Base-by-base conservation (phyloP, 495 filamentous ascomycete genomes). In the Aspergillus heteromorphus region DNA sequence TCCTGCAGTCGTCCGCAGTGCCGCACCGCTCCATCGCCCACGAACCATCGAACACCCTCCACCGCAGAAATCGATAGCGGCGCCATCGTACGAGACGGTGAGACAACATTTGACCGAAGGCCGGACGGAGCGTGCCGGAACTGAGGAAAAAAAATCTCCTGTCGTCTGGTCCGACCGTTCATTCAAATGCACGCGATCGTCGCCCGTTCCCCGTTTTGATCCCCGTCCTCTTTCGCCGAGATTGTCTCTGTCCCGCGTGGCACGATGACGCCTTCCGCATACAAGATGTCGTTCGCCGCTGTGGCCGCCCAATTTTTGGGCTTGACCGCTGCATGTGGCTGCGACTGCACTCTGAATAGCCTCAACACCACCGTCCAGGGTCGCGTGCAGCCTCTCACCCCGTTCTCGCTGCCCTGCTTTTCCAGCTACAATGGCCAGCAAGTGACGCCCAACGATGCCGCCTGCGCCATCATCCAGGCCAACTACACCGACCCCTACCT, bases 391-490 rank as follows among this genome's bases (percentile, higher is more conserved):
- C 16, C 49, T 8, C 41, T 56, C 3, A 48, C 51, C 6, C 61
- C 61, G 2, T 49, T 63, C 45, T 48, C 58, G 8, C 54, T 56
- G 5, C 57, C 57, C 1, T 63, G 61, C 43, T 73, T 69, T 43
- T 60, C 65, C 11, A 48, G 51, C 1, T 75, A 74, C 51, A 65
- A 70, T 27, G 71, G 73, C 7, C 31, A 58, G 0, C 0, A 55
- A 0, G 59, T 65, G 17, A 31, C 45, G 6, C 51, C 58, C 21
- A 60, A 74, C 45, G 51, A 52, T 48, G 52, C 57, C 6, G 45
- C 55, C 31, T 75, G 72, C 49, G 51, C 59, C 7, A 31, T 27
- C 1, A 48, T 76, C 11, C 65, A 69, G 45, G 53, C 56, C 4
- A 69, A 69, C 38, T 72, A 73, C 51, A 65, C 59, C 20, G 59